phyloP scores from a whole-genome alignment of 805 yeast genomes.

The Kluyveromyces wickerhamii region DNA sequence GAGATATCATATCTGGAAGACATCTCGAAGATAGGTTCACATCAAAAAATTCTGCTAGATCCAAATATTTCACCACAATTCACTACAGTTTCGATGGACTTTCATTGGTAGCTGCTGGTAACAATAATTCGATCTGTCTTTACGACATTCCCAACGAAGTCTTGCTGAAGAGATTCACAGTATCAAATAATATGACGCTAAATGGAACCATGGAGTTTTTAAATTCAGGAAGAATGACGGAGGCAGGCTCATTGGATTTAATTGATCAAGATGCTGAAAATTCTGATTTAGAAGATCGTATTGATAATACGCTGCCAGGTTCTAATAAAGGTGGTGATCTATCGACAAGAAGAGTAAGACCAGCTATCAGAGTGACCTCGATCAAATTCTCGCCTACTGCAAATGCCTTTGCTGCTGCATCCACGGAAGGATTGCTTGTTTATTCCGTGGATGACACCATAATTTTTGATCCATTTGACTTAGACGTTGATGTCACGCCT shows the following conservation, averaged over 20 bases:
- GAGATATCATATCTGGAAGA: constrained; percentile 83
- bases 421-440: constrained; percentile 86
- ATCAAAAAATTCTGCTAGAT: constrained; percentile 70
- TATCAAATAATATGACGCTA: constrained; percentile 81
- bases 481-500: constrained; percentile 89
- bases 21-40: constrained; percentile 74
- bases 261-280: constrained; percentile 82
- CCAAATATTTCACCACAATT: constrained; percentile 75
- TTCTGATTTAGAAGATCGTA: constrained; percentile 75
- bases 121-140: constrained; percentile 81
- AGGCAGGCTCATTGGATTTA: constrained; percentile 75
- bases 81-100: constrained; percentile 86
- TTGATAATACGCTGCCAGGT: constrained; percentile 77
- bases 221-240: constrained; percentile 78
- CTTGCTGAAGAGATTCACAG: constrained; percentile 67
- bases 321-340: constrained; percentile 74
- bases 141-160: constrained; percentile 89
- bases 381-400: constrained; percentile 86
- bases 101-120: constrained; percentile 86
- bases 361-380: constrained; percentile 74
- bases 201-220: constrained; percentile 79
- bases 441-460: constrained; percentile 70
- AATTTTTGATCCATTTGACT: constrained; percentile 88
- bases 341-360: constrained; percentile 63
- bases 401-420: constrained; percentile 84